These are phyloP conservation scores for Fagus sylvatica DNA, from an alignment of 306 rosid species.

Conservation along the genomic window DNA sequence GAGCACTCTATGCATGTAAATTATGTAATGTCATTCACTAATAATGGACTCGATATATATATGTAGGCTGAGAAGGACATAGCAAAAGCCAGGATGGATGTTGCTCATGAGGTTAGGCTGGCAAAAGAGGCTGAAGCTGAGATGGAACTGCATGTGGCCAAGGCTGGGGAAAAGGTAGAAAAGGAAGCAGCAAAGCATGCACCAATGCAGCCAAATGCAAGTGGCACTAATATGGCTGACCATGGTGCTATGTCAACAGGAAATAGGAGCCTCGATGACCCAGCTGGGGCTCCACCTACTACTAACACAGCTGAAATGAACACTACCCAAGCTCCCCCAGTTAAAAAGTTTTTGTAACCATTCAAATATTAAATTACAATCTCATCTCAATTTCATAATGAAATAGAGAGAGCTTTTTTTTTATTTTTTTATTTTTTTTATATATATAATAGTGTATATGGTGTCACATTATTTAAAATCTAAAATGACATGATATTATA, in stretches of 20 bases:
- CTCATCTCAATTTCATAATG: background rate
- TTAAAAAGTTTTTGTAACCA: background rate
- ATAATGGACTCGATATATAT: background rate
- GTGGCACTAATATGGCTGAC: background rate
- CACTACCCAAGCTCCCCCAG: too few species aligned
- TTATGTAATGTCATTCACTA: too few species aligned
- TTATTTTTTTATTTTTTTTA: background rate
- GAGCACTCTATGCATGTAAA: too few species aligned
- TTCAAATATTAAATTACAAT: background rate
- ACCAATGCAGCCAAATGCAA: background rate
- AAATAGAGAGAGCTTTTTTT: too few species aligned
- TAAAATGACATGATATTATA: too few species aligned
- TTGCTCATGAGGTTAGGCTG: constrained; percentile 73
- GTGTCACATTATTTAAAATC: background rate
- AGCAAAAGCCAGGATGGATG: constrained; percentile 56
- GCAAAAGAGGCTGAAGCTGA: constrained; percentile 79
- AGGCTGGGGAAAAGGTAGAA: constrained; percentile 49
- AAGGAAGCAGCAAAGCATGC: constrained; percentile 37
- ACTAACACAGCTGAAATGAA: too few species aligned
- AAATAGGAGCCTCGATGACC: background rate
- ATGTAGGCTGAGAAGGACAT: constrained; percentile 62
- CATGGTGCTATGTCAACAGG: background rate
- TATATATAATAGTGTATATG: background rate
- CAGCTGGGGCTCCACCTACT: too few species aligned
- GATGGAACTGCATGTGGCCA: constrained; percentile 57